Conservation (phyloP, 805 yeast species). For the Cyberlindnera mississippiensis region DNA sequence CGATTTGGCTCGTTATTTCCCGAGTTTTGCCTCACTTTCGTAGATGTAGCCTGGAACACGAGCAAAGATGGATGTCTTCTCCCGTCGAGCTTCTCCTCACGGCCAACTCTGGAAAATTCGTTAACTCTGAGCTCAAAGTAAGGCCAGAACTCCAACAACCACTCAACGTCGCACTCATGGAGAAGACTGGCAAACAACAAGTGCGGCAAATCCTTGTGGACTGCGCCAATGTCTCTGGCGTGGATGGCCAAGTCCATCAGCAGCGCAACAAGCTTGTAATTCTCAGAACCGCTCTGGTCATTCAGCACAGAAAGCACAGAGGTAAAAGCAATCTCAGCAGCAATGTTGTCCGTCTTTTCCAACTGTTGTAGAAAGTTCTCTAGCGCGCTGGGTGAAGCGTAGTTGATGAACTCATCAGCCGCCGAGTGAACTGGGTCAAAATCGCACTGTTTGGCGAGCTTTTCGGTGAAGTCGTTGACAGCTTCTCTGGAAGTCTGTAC, state of each 20-base stretch:
- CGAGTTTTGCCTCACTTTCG: constrained; percentile 9
- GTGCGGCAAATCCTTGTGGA: constrained; percentile 15
- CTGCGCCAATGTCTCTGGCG: constrained; percentile 4
- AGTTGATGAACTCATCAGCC: too few species aligned
- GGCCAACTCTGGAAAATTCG: background rate
- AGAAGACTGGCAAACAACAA: constrained; percentile 10
- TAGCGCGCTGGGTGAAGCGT: too few species aligned
- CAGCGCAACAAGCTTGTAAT: constrained; percentile 15
- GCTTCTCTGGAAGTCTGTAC: background rate
- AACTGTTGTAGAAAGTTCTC: background rate
- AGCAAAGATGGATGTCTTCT: constrained; percentile 14
- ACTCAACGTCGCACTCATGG: constrained; percentile 9
- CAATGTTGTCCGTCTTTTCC: background rate
- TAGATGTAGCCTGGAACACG: constrained; percentile 16
- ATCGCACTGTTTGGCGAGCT: too few species aligned
- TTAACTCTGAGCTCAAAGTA: constrained; percentile 17
- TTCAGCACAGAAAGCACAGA: constrained; percentile 12
- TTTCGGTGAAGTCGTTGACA: too few species aligned
- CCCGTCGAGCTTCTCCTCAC: constrained; percentile 3
- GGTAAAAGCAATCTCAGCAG: constrained; percentile 12
- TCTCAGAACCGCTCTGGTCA: constrained; percentile 10
- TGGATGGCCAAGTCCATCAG: constrained; percentile 21
- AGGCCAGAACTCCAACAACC: constrained; percentile 23
- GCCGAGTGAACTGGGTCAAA: too few species aligned
- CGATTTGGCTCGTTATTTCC: constrained; percentile 18